Conservation (phyloP, 257 asterid species). For the Ophiorrhiza pumila region DNA sequence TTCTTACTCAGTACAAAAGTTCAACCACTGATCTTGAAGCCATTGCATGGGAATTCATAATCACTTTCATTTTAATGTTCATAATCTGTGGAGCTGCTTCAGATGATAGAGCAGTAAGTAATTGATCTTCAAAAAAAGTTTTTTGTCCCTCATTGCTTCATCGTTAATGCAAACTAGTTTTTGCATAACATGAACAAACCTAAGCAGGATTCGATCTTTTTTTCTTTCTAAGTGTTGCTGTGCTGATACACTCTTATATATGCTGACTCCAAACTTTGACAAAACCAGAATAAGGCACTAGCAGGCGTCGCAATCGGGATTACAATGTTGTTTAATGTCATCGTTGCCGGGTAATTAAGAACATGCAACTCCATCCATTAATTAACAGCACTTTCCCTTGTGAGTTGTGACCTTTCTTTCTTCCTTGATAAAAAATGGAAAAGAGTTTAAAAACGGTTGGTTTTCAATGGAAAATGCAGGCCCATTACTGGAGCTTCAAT, state of each 20-base stretch:
- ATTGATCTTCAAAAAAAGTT: too few species aligned
- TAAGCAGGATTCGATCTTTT: too few species aligned
- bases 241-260: too few species aligned
- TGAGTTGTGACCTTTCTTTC: not conserved
- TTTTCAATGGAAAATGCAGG: conserved; percentile 27
- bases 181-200: too few species aligned
- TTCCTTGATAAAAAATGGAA: too few species aligned
- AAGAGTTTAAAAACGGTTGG: not conserved
- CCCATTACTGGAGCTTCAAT: conserved; percentile 57
- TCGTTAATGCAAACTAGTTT: too few species aligned
- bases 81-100: conserved; percentile 48
- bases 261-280: too few species aligned
- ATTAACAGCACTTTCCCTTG: not conserved
- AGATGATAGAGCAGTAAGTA: conserved; percentile 39
- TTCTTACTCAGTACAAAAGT: conserved; percentile 35
- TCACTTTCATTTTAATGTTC: conserved; percentile 44
- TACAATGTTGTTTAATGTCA: conserved; percentile 33
- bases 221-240: too few species aligned
- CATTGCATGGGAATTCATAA: conserved; percentile 41
- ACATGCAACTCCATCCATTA: not conserved
- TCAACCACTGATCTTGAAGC: conserved; percentile 50
- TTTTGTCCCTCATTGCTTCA: too few species aligned
- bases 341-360: conserved; percentile 29
- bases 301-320: conserved; percentile 58
- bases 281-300: conserved; percentile 32